phyloP scores from a whole-genome alignment of 176 grass and related monocot species.

The Carex myosuroides region DNA sequence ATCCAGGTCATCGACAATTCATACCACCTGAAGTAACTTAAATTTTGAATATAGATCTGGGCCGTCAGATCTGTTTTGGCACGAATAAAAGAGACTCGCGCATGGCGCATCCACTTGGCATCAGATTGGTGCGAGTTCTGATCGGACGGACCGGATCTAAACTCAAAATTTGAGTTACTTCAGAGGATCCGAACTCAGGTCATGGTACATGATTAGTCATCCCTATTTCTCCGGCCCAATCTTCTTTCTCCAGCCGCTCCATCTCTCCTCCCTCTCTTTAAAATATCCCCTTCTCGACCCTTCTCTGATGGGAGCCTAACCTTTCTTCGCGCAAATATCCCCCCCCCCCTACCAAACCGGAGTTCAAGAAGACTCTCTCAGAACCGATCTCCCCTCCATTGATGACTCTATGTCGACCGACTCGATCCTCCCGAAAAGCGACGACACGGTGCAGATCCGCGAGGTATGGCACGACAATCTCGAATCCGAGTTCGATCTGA shows the following conservation, averaged over 20 bases:
- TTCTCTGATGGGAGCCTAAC: slow-evolving; percentile 15
- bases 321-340: neutral
- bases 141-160: too few relatives aligned
- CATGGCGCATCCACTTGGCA: too few relatives aligned
- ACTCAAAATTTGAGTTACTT: too few relatives aligned
- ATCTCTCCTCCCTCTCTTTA: neutral
- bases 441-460: slow-evolving; percentile 87
- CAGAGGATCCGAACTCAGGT: neutral
- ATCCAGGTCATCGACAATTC: neutral
- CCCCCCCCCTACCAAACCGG: neutral
- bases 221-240: neutral
- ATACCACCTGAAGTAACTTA: too few relatives aligned
- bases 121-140: too few relatives aligned
- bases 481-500: slow-evolving; percentile 77
- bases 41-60: too few relatives aligned
- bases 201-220: neutral
- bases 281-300: neutral
- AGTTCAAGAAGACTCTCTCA: neutral
- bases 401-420: slow-evolving; percentile 25
- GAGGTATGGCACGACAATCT: slow-evolving; percentile 98
- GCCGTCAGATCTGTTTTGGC: too few relatives aligned
- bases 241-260: slow-evolving; percentile 27
- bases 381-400: slow-evolving; percentile 4
- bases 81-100: too few relatives aligned
- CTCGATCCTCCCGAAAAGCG: slow-evolving; percentile 42